These are phyloP conservation scores for Coprinopsis marcescibilis DNA, from an alignment of 768 basidiomycete genomes.

Conservation along the genomic window DNA sequence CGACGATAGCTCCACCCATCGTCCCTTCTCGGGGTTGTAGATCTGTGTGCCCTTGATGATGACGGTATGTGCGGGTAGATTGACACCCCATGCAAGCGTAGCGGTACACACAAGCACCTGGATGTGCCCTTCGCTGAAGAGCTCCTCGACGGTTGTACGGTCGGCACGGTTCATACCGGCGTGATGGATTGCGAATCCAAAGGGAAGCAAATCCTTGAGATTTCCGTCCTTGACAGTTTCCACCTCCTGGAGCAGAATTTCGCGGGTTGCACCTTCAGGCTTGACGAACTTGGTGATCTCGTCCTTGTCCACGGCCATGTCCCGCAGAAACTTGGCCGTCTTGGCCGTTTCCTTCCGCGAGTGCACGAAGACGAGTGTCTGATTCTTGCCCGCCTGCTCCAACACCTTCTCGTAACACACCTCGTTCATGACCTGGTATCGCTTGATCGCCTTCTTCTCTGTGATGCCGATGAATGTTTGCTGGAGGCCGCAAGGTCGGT, in stretches of 20 bases:
- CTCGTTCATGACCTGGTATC: slow-evolving; percentile 97
- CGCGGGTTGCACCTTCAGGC: slow-evolving; percentile 85
- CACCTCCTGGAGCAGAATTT: slow-evolving; percentile 83
- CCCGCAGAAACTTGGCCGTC: slow-evolving; percentile 90
- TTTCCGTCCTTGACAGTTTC: slow-evolving; percentile 77
- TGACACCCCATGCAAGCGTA: slow-evolving; percentile 99
- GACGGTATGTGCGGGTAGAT: slow-evolving; percentile 94
- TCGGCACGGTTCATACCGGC: slow-evolving; percentile 95
- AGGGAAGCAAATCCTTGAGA: slow-evolving; percentile 85
- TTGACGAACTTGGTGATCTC: slow-evolving; percentile 95
- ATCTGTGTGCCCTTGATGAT: slow-evolving; percentile 99
- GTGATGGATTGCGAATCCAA: slow-evolving; percentile 97
- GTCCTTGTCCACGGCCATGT: slow-evolving; percentile 94
- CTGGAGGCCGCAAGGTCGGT: slow-evolving; percentile 90
- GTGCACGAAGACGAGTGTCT: slow-evolving; percentile 95
- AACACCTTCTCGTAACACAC: slow-evolving; percentile 99
- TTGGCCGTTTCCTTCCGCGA: slow-evolving; percentile 98
- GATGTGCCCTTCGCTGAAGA: slow-evolving; percentile 87
- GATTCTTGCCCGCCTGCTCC: slow-evolving; percentile 83
- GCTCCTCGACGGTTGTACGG: slow-evolving; percentile 86
- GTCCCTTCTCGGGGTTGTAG: slow-evolving; percentile 97
- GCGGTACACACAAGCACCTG: slow-evolving; percentile 97
- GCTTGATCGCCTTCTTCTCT: slow-evolving; percentile 99
- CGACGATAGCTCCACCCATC: slow-evolving; percentile 93
- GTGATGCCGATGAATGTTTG: slow-evolving; percentile 97